Evolutionary conservation across 768 basidiomycete genomes (phyloP).

Genomic region (Russula olivacea): DNA sequence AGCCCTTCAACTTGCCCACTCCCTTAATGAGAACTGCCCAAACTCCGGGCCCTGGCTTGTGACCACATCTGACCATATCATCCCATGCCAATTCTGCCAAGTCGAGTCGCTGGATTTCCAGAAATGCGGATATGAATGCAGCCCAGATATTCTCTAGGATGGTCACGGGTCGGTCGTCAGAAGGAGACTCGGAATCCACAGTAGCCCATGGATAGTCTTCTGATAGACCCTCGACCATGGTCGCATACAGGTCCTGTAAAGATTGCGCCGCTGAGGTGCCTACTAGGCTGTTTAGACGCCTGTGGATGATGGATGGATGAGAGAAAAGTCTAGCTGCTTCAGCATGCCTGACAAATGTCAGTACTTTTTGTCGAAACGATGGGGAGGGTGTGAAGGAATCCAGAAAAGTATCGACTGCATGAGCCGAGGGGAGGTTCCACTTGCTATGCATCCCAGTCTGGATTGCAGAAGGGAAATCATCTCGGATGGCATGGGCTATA

Average conservation of each 20-base stretch:
- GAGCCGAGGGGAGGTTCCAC: slow-evolving; percentile 33
- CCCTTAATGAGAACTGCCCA: slow-evolving; percentile 73
- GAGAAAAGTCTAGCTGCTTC: slow-evolving; percentile 47
- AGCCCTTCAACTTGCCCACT: slow-evolving; percentile 46
- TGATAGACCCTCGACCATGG: slow-evolving; percentile 45
- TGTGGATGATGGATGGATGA: slow-evolving; percentile 44
- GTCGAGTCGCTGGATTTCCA: slow-evolving; percentile 49
- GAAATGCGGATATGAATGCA: slow-evolving; percentile 58
- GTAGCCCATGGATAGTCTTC: slow-evolving; percentile 53
- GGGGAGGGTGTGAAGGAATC: slow-evolving; percentile 34
- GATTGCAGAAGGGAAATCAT: slow-evolving; percentile 55
- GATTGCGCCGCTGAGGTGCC: slow-evolving; percentile 29
- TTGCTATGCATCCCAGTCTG: slow-evolving; percentile 37
- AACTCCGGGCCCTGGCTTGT: slow-evolving; percentile 48
- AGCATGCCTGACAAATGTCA: slow-evolving; percentile 44
- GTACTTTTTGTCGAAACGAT: slow-evolving; percentile 41
- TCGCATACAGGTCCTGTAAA: slow-evolving; percentile 46
- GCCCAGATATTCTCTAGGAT: slow-evolving; percentile 59
- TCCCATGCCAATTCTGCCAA: slow-evolving; percentile 62
- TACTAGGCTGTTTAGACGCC: slow-evolving; percentile 45
- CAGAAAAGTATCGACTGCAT: slow-evolving; percentile 38
- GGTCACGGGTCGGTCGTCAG: slow-evolving; percentile 38
- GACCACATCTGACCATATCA: slow-evolving; percentile 48
- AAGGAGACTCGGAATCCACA: slow-evolving; percentile 35
- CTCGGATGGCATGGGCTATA: slow-evolving; percentile 54